Base-by-base conservation (phyloP, 495 filamentous ascomycete genomes). In the Parachaetomium inaequale region DNA sequence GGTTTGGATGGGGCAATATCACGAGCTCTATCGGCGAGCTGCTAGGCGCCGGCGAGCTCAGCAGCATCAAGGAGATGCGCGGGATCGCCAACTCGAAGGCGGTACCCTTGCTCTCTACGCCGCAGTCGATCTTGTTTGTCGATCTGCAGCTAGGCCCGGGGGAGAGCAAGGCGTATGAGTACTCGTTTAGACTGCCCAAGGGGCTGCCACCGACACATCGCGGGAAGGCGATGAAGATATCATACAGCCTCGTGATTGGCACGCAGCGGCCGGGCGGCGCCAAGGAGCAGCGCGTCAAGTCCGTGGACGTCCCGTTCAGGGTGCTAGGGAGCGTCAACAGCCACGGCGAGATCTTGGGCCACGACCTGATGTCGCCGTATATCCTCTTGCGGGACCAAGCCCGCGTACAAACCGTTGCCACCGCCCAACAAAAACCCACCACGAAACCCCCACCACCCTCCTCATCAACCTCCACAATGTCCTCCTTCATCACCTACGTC, bases 41-140 rank as follows among this genome's bases (percentile, higher is more conserved):
- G 8, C 79, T 97, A 7, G 92, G 92, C 10, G 87, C 87, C 21
- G 87, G 87, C 50, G 92, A 96, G 62, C 85, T 92, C 63, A 94
- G 93, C 76, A 95, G 87, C 56, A 90, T 98, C 62, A 91, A 91
- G 74, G 91, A 96, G 68, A 96, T 96, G 90, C 89, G 91, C 65
- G 89, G 88, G 0, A 87, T 88, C 59, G 87, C 88, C 28, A 84
- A 78, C 65, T 88, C 92, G 17, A 89, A 88, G 70, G 88, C 88
- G 21, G 87, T 98, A 42, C 94, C 94, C 3, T 79, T 98, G 42
- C 74, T 98, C 21, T 95, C 92, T 25, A 97, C 94, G 8, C 91
- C 93, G n/a, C 94, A 98, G 74, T 96, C 92, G 7, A 91, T 98
- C 63, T 80, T 98, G 17, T 98, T 98, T 68, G 93, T 98, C 40